Conservation (phyloP, 108 stramenopile species). For the Fragilaria crotonensis region DNA sequence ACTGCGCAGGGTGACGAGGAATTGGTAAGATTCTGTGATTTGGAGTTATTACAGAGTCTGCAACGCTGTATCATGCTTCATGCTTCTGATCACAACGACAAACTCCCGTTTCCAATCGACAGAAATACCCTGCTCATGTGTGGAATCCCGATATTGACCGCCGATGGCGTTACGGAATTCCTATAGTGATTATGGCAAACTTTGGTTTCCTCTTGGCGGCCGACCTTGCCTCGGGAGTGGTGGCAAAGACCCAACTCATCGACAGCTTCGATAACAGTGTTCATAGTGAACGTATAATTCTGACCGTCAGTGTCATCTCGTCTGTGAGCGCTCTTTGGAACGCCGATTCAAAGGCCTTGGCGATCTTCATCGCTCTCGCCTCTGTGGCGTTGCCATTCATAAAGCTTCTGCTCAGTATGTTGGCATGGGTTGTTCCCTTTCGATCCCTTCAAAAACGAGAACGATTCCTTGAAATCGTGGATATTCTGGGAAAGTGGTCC, state of each 20-base stretch:
- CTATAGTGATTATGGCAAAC: slow-evolving; percentile 5
- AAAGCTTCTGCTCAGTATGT: slow-evolving; percentile 52
- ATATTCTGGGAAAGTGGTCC: slow-evolving; percentile 77
- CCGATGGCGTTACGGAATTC: slow-evolving; percentile 18
- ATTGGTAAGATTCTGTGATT: too few species aligned
- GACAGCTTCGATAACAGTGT: background rate
- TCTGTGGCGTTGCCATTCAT: slow-evolving; percentile 66
- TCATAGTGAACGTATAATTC: slow-evolving; percentile 8
- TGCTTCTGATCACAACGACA: too few species aligned
- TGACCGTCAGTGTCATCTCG: slow-evolving; percentile 12
- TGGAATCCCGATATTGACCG: background rate
- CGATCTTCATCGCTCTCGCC: slow-evolving; percentile 24
- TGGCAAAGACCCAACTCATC: slow-evolving; percentile 3
- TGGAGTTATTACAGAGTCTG: too few species aligned
- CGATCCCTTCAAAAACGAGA: slow-evolving; percentile 37
- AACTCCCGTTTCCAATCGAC: too few species aligned
- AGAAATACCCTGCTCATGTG: background rate
- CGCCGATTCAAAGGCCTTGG: slow-evolving; percentile 17
- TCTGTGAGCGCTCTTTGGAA: slow-evolving; percentile 27
- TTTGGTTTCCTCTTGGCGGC: slow-evolving; percentile 12
- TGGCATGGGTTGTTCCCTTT: slow-evolving; percentile 52
- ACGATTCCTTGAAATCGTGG: slow-evolving; percentile 52
- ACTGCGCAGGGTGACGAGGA: too few species aligned
- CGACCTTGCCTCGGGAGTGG: slow-evolving; percentile 30
- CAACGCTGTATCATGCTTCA: too few species aligned